Conservation (phyloP, 495 filamentous ascomycete species). For the Tuber microsphaerosporum region DNA sequence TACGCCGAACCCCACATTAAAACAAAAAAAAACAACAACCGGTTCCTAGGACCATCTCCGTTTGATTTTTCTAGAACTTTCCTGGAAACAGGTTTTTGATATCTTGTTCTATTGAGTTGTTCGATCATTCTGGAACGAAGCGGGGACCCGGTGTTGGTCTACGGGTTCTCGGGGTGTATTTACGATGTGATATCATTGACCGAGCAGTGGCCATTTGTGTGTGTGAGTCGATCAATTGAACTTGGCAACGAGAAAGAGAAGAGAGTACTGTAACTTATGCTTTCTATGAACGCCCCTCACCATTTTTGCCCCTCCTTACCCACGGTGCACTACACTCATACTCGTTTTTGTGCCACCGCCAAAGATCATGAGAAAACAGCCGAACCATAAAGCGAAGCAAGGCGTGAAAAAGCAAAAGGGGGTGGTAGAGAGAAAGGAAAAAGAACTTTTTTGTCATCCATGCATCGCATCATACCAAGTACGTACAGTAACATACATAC, state of each 20-base stretch:
- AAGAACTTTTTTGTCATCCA: neutral
- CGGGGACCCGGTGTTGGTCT: neutral
- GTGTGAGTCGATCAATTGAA: neutral
- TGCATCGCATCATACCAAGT: neutral
- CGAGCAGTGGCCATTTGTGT: neutral
- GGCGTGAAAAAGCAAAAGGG: neutral
- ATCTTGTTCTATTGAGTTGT: neutral
- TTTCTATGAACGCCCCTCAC: slow-evolving; percentile 2
- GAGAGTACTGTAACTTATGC: neutral
- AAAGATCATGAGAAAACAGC: neutral
- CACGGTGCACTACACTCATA: neutral
- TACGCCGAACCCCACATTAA: neutral
- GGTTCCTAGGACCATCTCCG: neutral
- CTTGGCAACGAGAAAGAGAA: neutral
- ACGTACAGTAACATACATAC: neutral
- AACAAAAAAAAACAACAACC: too few relatives aligned
- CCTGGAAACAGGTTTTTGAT: neutral
- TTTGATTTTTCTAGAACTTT: neutral
- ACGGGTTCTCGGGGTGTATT: neutral
- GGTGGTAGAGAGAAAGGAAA: neutral
- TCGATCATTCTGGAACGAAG: neutral
- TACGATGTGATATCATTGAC: neutral
- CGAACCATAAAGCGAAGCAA: neutral
- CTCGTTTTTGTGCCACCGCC: neutral
- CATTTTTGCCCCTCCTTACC: neutral